Base-by-base conservation (phyloP, 495 filamentous ascomycete genomes). In the Penicillium roqueforti region DNA sequence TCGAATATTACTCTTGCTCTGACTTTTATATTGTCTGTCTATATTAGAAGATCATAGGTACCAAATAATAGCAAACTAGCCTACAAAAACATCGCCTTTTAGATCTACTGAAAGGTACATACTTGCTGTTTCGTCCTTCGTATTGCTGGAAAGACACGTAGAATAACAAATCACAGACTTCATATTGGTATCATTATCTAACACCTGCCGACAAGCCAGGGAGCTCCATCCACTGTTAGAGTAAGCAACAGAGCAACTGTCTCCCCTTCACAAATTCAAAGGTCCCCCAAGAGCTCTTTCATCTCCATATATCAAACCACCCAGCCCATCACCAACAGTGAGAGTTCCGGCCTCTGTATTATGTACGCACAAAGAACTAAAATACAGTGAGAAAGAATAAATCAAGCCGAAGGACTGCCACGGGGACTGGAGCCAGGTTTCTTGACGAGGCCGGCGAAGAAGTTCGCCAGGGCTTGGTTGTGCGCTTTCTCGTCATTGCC, bases 371-470 rank as follows among this genome's bases (percentile, higher is more conserved):
- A 58, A 44, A 54, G 44, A 65, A 66, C 62, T 70, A 68, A 61
- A 66, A 63, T 69, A 69, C 69, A 69, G 47, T 53, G 54, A 53
- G 31, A 40, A 31, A 51, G n/a, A 34, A 44, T 36, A 40, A 38
- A 54, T 67, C 60, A 76, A 47, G 66, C 57, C 38, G 73, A 75
- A 3, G 72, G 70, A 47, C 72, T 75, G 22, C 71, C 70, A 34
- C 75, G 75, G 31, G 75, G 72, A 55, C 72, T 76, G 31, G 64
- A 58, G 20, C 67, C 62, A 29, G 72, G 73, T 53, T 81, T 86
- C 61, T 84, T 87, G 59, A 87, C 81, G 23, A 88, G 68, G 1
- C 78, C 79, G 7, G 76, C 78, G 58, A 89, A 89, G 72, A 88
- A 89, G 47, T 77, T 81, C 10, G 81, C 82, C 53, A 89, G 60